Evolutionary conservation across 2,329 filamentous ascomycete genomes (phyloP).

Genomic region (Blumeria graminis): DNA sequence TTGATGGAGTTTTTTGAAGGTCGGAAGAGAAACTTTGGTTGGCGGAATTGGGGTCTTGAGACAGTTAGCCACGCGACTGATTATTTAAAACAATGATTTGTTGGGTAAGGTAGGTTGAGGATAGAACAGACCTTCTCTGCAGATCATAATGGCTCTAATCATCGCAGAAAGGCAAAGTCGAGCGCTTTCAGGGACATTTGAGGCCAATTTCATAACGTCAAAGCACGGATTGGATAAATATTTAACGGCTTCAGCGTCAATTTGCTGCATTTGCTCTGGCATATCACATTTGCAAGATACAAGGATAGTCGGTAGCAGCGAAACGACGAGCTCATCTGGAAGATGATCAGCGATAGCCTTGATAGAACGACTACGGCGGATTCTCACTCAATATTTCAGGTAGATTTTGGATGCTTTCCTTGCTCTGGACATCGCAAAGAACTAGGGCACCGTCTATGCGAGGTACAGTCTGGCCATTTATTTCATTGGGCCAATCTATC

Average conservation of each 20-base stretch:
- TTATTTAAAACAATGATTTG: background rate
- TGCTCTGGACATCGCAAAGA: conserved; percentile 68
- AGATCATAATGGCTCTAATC: conserved; percentile 39
- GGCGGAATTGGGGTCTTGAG: background rate
- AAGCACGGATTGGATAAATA: conserved; percentile 43
- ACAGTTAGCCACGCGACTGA: background rate
- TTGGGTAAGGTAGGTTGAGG: background rate
- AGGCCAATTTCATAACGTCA: conserved; percentile 49
- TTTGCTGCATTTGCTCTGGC: conserved; percentile 40
- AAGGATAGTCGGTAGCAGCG: conserved; percentile 51
- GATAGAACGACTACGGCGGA: conserved; percentile 1
- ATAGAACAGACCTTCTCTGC: conserved; percentile 37
- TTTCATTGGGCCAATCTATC: conserved; percentile 42
- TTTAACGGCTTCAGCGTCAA: conserved; percentile 46
- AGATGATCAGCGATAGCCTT: conserved; percentile 4
- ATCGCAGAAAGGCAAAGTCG: conserved; percentile 55
- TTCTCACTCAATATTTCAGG: conserved; percentile 57
- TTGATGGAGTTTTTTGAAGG: conserved; percentile 31
- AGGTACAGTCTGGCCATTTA: conserved; percentile 46
- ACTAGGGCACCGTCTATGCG: conserved; percentile 63
- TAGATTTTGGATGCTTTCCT: conserved; percentile 48
- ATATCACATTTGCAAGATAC: conserved; percentile 82
- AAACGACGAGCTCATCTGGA: conserved; percentile 48
- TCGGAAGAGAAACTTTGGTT: conserved; percentile 30
- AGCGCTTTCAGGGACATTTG: conserved; percentile 44